Percentiles rank a stretch among this genome's conserved stretches.
Evolutionary conservation across 2,329 filamentous ascomycete species (phyloP).

Genomic region (Dothistroma pini): DNA sequence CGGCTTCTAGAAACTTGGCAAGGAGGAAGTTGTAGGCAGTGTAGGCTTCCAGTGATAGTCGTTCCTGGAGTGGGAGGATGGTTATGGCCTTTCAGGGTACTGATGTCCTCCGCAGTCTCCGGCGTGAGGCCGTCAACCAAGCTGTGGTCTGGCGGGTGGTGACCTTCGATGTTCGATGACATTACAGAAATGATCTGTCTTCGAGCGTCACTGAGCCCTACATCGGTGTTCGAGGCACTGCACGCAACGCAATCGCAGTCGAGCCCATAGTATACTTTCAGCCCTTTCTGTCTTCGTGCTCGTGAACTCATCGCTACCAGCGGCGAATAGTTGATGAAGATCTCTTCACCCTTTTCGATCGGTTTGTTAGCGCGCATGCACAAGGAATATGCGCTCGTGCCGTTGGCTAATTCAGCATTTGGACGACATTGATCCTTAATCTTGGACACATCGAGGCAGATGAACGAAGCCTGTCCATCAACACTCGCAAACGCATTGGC

Average conservation of each 20-base stretch:
- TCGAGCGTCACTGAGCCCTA: not conserved
- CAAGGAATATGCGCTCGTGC: slow-evolving; percentile 31
- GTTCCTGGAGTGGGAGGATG: not conserved
- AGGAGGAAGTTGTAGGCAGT: not conserved
- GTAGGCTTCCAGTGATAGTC: not conserved
- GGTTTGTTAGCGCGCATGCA: slow-evolving; percentile 49
- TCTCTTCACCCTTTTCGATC: slow-evolving; percentile 54
- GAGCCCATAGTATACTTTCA: not conserved
- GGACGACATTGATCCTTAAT: slow-evolving; percentile 60
- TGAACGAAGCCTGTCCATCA: not conserved
- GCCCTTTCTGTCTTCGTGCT: not conserved
- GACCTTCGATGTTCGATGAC: not conserved
- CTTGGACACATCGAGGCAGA: not conserved
- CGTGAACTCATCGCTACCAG: not conserved
- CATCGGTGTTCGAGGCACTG: not conserved
- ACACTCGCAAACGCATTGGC: not conserved
- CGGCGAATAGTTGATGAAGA: slow-evolving; percentile 55
- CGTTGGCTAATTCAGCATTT: slow-evolving; percentile 53
- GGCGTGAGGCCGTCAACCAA: not conserved
- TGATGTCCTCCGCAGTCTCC: not conserved
- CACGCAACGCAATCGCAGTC: not conserved
- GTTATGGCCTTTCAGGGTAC: not conserved
- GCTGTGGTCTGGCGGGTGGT: not conserved
- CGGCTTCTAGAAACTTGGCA: not conserved
- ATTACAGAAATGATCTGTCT: not conserved